These are phyloP conservation scores for Starmerella vaccinii DNA, from an alignment of 805 yeast species.

Conservation along the genomic window DNA sequence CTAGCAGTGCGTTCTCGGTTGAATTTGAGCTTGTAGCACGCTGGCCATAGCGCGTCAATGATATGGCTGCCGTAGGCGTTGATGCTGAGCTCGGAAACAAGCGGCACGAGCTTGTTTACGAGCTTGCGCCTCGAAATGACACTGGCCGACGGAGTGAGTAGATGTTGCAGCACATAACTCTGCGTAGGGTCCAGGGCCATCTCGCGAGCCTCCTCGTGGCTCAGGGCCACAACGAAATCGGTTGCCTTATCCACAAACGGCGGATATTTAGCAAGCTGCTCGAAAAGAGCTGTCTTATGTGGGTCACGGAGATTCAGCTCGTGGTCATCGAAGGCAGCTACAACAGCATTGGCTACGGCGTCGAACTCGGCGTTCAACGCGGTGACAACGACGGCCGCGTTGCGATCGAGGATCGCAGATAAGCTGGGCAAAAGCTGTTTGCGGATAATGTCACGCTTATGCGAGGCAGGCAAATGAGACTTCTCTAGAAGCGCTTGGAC, in stretches of 20 bases:
- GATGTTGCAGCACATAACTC: constrained; percentile 74
- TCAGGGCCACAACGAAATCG: constrained; percentile 36
- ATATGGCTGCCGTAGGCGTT: constrained; percentile 88
- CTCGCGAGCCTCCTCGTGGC: constrained; percentile 50
- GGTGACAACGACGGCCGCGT: not conserved
- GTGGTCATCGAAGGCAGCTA: constrained; percentile 17
- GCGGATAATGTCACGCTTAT: constrained; percentile 9
- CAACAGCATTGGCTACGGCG: constrained; percentile 23
- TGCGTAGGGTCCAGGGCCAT: constrained; percentile 86
- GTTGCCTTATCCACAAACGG: constrained; percentile 38
- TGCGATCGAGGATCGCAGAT: not conserved
- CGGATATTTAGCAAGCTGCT: constrained; percentile 62
- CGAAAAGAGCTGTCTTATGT: constrained; percentile 39
- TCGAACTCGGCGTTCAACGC: constrained; percentile 17
- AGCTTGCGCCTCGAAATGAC: constrained; percentile 54
- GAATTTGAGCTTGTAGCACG: constrained; percentile 64
- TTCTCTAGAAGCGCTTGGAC: constrained; percentile 52
- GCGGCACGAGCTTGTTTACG: constrained; percentile 50
- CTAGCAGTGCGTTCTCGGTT: constrained; percentile 79
- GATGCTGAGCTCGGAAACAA: constrained; percentile 54
- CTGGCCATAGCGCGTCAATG: constrained; percentile 73
- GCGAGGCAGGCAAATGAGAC: constrained; percentile 16
- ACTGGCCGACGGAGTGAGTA: constrained; percentile 40
- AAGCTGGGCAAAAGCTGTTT: constrained; percentile 6
- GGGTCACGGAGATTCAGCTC: constrained; percentile 20